phyloP scores from a whole-genome alignment of 345 rosid species.

The Orychophragmus violaceus region DNA sequence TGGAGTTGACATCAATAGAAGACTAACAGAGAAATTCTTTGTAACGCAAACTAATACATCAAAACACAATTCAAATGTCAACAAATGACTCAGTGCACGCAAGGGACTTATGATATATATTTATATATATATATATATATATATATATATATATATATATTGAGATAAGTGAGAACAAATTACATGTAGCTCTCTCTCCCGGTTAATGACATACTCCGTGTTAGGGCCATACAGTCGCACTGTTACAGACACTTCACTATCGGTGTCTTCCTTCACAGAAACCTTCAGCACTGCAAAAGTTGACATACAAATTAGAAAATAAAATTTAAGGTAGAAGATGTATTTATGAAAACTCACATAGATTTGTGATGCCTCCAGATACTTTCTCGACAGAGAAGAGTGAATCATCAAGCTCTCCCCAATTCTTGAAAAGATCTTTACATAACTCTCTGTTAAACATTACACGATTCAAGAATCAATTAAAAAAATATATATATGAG shows the following conservation, averaged over 20 bases:
- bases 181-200: constrained; percentile 73
- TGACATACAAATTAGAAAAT: no score
- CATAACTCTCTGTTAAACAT: constrained; percentile 50
- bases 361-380: constrained; percentile 94
- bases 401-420: constrained; percentile 65
- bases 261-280: constrained; percentile 60
- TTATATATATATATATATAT: no score
- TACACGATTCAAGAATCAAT: not conserved
- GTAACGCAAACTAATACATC: no score
- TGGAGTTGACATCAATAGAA: no score
- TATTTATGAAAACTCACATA: constrained; percentile 46
- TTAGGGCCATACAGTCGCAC: constrained; percentile 88
- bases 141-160: no score
- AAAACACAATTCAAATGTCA: no score
- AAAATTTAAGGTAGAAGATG: no score
- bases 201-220: constrained; percentile 81
- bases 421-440: constrained; percentile 77
- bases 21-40: no score
- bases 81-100: no score
- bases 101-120: no score
- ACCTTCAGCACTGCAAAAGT: constrained; percentile 68
- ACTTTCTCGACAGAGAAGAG: constrained; percentile 64
- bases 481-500: no score
- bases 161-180: no score
- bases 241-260: constrained; percentile 45